Base-by-base conservation (phyloP, 202 grass and related monocot species). In the Schoenoplectus triqueter region DNA sequence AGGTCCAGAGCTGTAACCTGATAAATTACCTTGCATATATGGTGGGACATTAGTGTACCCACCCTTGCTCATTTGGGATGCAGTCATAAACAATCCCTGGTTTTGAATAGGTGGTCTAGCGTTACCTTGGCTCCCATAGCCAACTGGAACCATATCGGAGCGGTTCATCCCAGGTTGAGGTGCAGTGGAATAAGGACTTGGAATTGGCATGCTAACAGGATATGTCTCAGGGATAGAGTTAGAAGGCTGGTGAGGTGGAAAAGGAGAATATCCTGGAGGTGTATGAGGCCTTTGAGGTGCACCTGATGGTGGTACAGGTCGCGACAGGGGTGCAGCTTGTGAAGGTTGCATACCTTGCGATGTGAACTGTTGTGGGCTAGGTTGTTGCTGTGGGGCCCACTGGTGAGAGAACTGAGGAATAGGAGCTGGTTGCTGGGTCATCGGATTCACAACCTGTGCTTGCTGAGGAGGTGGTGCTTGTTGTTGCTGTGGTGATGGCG, bases 61-160 rank as follows among this genome's bases (percentile, higher is more conserved):
- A 55, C 87, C 82, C 44, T 99, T 94, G 73, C 56, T 82, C 83
- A 87, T 86, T 82, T 92, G 90, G 83, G 84, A 81, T 64, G 71
- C 69, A 84, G 84, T 51, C 66, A 78, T 86, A 40, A 84, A 92
- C 20, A 81, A 87, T 19, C 83, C 80, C 80, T 90, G 89, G 84
- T 51, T 74, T 6, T 82, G 86, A 70, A 74, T 40, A 68, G 92
- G 64, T 52, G 76, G 91, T 19, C 86, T 80, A 64, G 95, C 82
- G 80, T 89, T 95, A 79, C 92, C 89, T 84, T 91, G 88, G 78
- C 60, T 69, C 20, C 86, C 95, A 78, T 92, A 97, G 75, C 87
- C 92, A 76, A 82, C 84, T 67, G 89, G 82, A 51, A 86, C 52
- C 73, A 77, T 82, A 87, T 93, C 95, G 69, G 92, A 90, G 61